Base-by-base conservation (phyloP, 768 basidiomycete species). In the Gloeophyllum trabeum region DNA sequence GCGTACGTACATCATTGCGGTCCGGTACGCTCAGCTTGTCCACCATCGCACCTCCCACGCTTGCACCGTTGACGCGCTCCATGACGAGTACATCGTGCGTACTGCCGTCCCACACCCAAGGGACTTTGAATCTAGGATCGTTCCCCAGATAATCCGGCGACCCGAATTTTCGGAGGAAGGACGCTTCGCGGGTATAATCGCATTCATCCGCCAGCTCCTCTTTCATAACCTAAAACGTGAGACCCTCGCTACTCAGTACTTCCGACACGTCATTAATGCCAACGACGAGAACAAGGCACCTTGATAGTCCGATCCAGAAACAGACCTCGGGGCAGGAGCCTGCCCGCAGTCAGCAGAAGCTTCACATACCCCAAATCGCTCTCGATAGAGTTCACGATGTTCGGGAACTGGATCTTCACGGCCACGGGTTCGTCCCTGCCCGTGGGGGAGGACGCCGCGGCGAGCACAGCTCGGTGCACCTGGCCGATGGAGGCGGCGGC, bases 401-500 rank as follows among this genome's bases (percentile, higher is more conserved):
- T 87, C 0, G 96, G 96, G 59, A 98, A 99, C 54, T 99, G 96
- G 16, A 98, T 72, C 59, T 99, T 97, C 4, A 87, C 76, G 0
- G 86, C 86, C 21, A 86, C 82, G 4, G 61, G 66, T 45, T 71
- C 76, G 1, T 71, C 65, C 34, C 50, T 58, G 14, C 73, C 71
- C 5, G 76, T 80, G 2, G 79, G 74, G 3, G 75, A 75, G 20
- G 60, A 56, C 12, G 61, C 49, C 0, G 76, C 59, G 0, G 71
- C 58, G 7, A 97, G 70, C 2, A 73, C 64, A 0, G 86, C 94
- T 0, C 54, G 62, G 53, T 99, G 94, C 1, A 98, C 94, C 58
- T 99, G 94, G 0, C 96, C 96, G 24, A 99, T 98, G 2, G 94
- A 97, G 0, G 94, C 94, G 0, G 92, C 87, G 1, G 93, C 93